Evolutionary conservation across 75 land plant species (phyloP).

Genomic region (Gnetum montanum): DNA sequence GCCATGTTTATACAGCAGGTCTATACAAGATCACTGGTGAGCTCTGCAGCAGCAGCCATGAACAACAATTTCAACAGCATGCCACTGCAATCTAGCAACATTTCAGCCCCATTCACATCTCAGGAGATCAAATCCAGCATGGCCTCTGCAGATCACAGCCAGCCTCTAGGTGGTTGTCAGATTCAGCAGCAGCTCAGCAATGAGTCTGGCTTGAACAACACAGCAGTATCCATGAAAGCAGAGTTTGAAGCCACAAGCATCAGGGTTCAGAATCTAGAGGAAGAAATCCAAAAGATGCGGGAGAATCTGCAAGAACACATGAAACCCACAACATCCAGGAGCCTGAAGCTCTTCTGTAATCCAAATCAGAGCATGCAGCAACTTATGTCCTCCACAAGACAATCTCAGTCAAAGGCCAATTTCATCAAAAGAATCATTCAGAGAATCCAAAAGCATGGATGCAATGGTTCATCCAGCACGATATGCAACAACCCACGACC

Average conservation of each 20-base stretch:
- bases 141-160: not conserved
- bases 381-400: too few relatives aligned
- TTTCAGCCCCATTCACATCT: constrained; percentile 20
- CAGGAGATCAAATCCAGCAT: not conserved
- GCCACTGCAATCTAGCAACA: constrained; percentile 24
- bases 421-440: too few relatives aligned
- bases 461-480: too few relatives aligned
- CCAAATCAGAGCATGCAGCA: too few relatives aligned
- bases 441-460: too few relatives aligned
- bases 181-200: constrained; percentile 15
- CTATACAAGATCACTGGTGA: constrained; percentile 45
- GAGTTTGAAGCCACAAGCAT: constrained; percentile 73
- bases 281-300: constrained; percentile 47
- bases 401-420: too few relatives aligned
- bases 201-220: constrained; percentile 14
- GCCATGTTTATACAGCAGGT: constrained; percentile 85
- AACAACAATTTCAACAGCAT: constrained; percentile 15
- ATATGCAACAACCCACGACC: too few relatives aligned
- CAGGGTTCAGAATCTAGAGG: constrained; percentile 60
- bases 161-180: constrained; percentile 36
- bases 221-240: constrained; percentile 11
- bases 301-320: constrained; percentile 24
- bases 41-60: too few relatives aligned
- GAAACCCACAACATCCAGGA: not conserved
- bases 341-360: too few relatives aligned